These are phyloP conservation scores for Rhodotorula paludigena DNA, from an alignment of 768 basidiomycete species.

Conservation along the genomic window DNA sequence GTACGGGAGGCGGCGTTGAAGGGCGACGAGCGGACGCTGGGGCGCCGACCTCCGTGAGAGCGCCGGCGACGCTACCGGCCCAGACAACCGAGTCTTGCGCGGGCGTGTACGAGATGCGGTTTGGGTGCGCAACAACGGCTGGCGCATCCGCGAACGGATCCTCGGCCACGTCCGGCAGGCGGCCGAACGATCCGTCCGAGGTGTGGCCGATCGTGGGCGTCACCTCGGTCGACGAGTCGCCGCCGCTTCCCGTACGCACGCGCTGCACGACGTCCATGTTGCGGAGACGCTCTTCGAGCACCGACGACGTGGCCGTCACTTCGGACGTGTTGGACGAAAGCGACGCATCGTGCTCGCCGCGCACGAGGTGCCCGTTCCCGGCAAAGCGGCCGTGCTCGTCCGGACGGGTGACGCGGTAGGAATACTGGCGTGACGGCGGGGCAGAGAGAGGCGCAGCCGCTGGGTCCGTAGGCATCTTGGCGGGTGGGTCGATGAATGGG, in stretches of 20 bases:
- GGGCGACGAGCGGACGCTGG: background rate
- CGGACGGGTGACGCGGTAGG: background rate
- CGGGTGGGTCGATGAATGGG: constrained; percentile 20
- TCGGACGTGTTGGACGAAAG: constrained; percentile 20
- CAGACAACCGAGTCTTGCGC: constrained; percentile 11
- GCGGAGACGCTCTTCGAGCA: constrained; percentile 32
- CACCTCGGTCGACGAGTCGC: background rate
- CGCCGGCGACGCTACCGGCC: constrained; percentile 3
- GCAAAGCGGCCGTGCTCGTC: constrained; percentile 21
- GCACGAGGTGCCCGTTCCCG: background rate
- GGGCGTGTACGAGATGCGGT: background rate
- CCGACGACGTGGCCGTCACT: constrained; percentile 26
- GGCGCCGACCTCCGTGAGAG: background rate
- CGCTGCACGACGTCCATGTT: constrained; percentile 38
- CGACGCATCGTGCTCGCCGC: constrained; percentile 16
- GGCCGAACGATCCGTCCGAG: background rate
- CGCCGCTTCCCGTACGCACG: constrained; percentile 15
- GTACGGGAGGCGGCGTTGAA: background rate
- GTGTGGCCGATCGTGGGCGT: constrained; percentile 1
- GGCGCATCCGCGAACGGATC: constrained; percentile 21
- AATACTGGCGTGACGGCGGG: background rate
- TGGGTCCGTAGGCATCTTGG: background rate
- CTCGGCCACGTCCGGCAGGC: background rate
- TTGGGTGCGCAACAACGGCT: background rate
- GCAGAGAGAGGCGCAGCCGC: background rate